These are phyloP conservation scores for Bruguiera sexangula DNA, from an alignment of 345 rosid species.

Conservation along the genomic window DNA sequence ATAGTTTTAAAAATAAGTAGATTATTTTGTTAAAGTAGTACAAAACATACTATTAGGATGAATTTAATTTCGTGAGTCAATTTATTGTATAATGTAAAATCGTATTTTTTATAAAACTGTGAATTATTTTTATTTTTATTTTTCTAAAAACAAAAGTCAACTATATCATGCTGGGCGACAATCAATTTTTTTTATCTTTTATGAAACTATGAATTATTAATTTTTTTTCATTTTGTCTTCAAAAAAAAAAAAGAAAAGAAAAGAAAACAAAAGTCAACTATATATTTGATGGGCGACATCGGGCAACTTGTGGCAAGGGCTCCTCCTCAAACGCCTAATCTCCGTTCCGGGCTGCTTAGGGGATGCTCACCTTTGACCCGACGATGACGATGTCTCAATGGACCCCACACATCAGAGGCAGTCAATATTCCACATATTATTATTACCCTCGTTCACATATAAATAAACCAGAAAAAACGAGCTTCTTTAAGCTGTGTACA, in stretches of 20 bases:
- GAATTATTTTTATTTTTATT: too few species aligned
- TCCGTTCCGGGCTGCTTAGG: conserved; percentile 18
- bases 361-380: conserved; percentile 18
- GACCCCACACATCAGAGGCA: conserved; percentile 15
- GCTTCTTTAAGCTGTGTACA: too few species aligned
- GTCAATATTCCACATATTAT: conserved; percentile 10
- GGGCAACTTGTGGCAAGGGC: conserved; percentile 15
- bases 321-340: not conserved
- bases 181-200: too few species aligned
- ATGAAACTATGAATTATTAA: too few species aligned
- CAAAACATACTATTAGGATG: too few species aligned
- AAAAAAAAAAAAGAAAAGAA: too few species aligned
- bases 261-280: conserved; percentile 38
- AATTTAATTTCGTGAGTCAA: too few species aligned
- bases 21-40: too few species aligned
- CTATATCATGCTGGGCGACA: conserved; percentile 23
- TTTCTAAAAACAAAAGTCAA: conserved; percentile 33
- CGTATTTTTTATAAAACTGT: too few species aligned
- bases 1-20: too few species aligned
- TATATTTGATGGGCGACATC: conserved; percentile 15
- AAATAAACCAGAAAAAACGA: not conserved
- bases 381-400: conserved; percentile 7
- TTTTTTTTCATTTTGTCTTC: too few species aligned
- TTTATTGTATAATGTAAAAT: too few species aligned
- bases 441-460: not conserved